Percentiles rank a stretch among this genome's conserved stretches.
Conservation (phyloP, 2,329 filamentous ascomycete genomes). For the Escovopsis sp. region DNA sequence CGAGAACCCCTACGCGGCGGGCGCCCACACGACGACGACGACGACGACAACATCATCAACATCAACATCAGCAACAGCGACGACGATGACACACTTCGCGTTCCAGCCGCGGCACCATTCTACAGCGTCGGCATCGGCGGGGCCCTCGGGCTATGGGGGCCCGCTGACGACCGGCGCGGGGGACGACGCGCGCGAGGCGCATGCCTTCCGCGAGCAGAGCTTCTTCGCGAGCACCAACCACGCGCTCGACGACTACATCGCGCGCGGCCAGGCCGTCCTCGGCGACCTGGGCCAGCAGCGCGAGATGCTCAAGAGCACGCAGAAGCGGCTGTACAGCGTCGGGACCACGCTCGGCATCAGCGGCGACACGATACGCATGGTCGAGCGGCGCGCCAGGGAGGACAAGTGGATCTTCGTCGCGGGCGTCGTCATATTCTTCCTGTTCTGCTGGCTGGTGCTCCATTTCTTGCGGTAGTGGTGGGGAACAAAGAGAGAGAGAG, state of each 20-base stretch:
- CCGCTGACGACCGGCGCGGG: conserved; percentile 28
- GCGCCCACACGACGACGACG: conserved; percentile 14
- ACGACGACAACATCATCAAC: too few species aligned
- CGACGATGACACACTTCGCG: conserved; percentile 11
- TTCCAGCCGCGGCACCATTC: conserved; percentile 27
- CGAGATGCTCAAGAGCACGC: conserved; percentile 90
- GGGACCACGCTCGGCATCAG: conserved; percentile 88
- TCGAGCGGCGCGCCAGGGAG: conserved; percentile 79
- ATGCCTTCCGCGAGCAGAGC: conserved; percentile 76
- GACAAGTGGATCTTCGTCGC: conserved; percentile 97
- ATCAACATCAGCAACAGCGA: too few species aligned
- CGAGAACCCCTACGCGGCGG: conserved; percentile 81
- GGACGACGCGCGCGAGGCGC: conserved; percentile 60
- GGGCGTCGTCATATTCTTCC: conserved; percentile 73
- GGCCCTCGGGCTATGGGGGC: not conserved
- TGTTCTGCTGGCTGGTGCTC: conserved; percentile 83
- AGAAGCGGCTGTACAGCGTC: conserved; percentile 78
- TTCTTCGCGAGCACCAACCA: conserved; percentile 74
- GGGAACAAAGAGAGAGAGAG: conserved; percentile 1
- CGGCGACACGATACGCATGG: conserved; percentile 93
- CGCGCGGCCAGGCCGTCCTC: conserved; percentile 77
- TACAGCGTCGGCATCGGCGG: too few species aligned
- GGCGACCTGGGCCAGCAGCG: conserved; percentile 79
- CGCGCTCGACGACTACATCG: conserved; percentile 87
- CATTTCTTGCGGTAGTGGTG: conserved; percentile 52